Evolutionary conservation across 352 stramenopile species (phyloP).

Genomic region (Saprolegnia diclina): DNA sequence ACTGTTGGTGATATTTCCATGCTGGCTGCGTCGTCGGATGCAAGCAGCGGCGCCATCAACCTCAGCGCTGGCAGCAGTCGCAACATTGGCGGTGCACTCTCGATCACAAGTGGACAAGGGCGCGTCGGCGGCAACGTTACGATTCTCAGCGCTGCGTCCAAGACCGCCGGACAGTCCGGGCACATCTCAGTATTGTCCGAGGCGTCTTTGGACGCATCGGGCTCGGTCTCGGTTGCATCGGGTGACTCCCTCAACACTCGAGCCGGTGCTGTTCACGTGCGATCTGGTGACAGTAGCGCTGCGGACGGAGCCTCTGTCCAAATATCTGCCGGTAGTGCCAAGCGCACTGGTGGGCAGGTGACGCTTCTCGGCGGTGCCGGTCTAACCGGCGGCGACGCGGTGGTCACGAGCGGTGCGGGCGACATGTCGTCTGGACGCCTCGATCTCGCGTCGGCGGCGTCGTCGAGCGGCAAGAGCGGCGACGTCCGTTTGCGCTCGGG

Average conservation of each 20-base stretch:
- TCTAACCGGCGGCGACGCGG: background rate
- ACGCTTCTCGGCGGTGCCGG: background rate
- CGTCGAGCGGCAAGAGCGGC: background rate
- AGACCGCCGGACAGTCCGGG: conserved; percentile 5
- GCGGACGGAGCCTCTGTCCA: background rate
- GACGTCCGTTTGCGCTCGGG: background rate
- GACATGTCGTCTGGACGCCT: background rate
- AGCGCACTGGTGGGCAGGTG: background rate
- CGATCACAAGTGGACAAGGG: background rate
- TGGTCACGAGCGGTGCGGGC: background rate
- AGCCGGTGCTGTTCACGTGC: background rate
- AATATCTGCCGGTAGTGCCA: background rate
- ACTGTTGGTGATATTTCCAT: background rate
- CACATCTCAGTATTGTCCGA: background rate
- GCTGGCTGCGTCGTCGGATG: background rate
- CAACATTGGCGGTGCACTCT: background rate
- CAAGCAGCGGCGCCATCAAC: background rate
- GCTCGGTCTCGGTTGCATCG: background rate
- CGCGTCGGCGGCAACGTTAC: background rate
- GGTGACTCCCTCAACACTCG: background rate
- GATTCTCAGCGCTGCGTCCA: background rate
- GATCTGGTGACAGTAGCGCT: background rate
- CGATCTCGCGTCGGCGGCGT: background rate
- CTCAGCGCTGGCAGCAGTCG: conserved; percentile 8
- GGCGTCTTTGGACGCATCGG: background rate